phyloP scores from a whole-genome alignment of 345 rosid species.

The Viola odorata region DNA sequence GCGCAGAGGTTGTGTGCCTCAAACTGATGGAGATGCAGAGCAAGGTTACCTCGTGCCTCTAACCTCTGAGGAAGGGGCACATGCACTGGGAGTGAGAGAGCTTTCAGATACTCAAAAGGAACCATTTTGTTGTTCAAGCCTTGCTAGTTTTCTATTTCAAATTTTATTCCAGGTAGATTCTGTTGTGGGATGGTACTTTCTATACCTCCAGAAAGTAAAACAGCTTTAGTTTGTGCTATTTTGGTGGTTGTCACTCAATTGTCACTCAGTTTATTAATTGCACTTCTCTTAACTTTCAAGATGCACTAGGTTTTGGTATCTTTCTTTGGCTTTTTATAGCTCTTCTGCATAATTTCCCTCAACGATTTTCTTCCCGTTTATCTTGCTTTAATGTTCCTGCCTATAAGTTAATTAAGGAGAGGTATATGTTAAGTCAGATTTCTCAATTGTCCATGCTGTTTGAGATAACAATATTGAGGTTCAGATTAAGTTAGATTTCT shows the following conservation, averaged over 20 bases:
- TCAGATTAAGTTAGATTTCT: too few relatives aligned
- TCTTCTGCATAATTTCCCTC: neutral
- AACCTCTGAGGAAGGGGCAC: constrained; percentile 18
- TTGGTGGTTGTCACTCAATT: neutral
- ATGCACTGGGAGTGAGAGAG: constrained; percentile 12
- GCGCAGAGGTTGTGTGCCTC: constrained; percentile 10
- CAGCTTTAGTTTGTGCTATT: neutral
- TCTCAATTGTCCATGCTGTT: too few relatives aligned
- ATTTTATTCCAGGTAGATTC: constrained; percentile 54
- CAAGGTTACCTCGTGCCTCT: constrained; percentile 38
- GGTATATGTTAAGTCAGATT: neutral
- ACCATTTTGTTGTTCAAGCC: constrained; percentile 8
- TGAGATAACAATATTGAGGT: too few relatives aligned
- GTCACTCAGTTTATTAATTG: too few relatives aligned
- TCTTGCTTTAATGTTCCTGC: neutral
- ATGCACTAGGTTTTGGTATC: too few relatives aligned
- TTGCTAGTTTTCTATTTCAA: constrained; percentile 43
- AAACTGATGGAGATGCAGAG: constrained; percentile 35
- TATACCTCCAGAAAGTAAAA: neutral
- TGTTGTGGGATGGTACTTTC: neutral
- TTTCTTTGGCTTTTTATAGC: too few relatives aligned
- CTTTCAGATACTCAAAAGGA: constrained; percentile 12
- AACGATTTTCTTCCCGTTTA: neutral
- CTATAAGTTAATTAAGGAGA: neutral
- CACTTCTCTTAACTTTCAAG: too few relatives aligned